Conservation (phyloP, 352 stramenopile genomes). For the Thraustochytrium sp. region DNA sequence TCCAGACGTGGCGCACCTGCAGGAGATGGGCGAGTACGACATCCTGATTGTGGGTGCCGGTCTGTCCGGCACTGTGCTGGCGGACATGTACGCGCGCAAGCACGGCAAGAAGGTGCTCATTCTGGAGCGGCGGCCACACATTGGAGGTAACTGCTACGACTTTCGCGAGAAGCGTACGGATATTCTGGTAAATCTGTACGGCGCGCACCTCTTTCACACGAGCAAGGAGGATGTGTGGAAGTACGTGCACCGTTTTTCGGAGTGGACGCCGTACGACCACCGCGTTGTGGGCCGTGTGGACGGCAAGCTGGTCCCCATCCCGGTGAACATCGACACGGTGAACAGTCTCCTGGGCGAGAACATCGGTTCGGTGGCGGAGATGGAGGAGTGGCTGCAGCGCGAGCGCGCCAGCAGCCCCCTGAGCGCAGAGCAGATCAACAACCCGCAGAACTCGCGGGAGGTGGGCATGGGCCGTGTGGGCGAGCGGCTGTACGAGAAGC, state of each 20-base stretch:
- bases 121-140: constrained; percentile 40
- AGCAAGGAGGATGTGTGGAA: constrained; percentile 59
- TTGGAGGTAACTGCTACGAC: constrained; percentile 61
- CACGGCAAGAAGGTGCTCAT: constrained; percentile 45
- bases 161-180: constrained; percentile 57
- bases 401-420: constrained; percentile 1
- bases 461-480: constrained; percentile 59
- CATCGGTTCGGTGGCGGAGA: constrained; percentile 56
- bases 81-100: constrained; percentile 41
- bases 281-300: constrained; percentile 58
- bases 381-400: constrained; percentile 57
- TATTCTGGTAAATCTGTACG: constrained; percentile 57
- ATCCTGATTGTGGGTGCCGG: constrained; percentile 47
- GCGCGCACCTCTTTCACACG: constrained; percentile 65
- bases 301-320: constrained; percentile 60
- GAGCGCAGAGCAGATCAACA: not conserved
- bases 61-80: constrained; percentile 45
- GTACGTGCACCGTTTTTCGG: constrained; percentile 57
- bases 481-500: constrained; percentile 55
- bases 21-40: not conserved
- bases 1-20: not conserved
- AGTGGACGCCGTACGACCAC: constrained; percentile 64
- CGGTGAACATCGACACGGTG: constrained; percentile 65
- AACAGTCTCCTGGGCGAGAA: constrained; percentile 59
- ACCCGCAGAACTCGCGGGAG: constrained; percentile 56